Conservation (phyloP, 768 basidiomycete species). For the Psilocybe subaeruginosa region DNA sequence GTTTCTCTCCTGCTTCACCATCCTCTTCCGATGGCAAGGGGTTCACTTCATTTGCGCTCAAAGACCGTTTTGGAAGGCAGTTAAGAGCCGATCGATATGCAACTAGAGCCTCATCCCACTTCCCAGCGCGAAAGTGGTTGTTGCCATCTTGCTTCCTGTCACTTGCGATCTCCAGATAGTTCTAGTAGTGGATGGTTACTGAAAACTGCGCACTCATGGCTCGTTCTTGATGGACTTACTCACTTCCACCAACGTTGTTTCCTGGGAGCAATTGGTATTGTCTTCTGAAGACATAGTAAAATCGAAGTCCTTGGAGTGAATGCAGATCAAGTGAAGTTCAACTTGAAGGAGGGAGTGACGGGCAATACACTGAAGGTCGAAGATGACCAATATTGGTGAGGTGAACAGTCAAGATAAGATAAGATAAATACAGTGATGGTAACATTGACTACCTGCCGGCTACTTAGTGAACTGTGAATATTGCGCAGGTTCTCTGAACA, state of each 20-base stretch:
- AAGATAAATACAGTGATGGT: not conserved
- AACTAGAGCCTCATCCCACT: conserved; percentile 73
- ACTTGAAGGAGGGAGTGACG: too few relatives aligned
- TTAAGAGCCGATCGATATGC: conserved; percentile 73
- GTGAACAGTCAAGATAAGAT: conserved; percentile 4
- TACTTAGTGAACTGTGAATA: too few relatives aligned
- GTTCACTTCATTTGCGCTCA: conserved; percentile 9
- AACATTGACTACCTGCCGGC: not conserved
- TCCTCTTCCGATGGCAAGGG: conserved; percentile 2
- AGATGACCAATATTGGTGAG: not conserved
- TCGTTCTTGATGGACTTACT: conserved; percentile 2
- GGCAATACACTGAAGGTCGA: too few relatives aligned
- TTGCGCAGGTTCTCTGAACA: too few relatives aligned
- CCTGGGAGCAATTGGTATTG: not conserved
- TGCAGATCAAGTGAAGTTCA: not conserved
- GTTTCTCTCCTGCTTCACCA: conserved; percentile 1
- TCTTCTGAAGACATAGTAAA: conserved; percentile 4
- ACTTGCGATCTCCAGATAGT: conserved; percentile 42
- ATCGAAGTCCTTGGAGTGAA: not conserved
- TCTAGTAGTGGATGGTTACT: conserved; percentile 14
- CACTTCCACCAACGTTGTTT: conserved; percentile 4
- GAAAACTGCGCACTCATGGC: not conserved
- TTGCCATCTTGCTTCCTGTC: conserved; percentile 80
- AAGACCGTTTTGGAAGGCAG: conserved; percentile 55
- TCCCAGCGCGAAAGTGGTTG: conserved; percentile 61